These are phyloP conservation scores for Massarina eburnea DNA, from an alignment of 2,329 filamentous ascomycete genomes.

Conservation along the genomic window DNA sequence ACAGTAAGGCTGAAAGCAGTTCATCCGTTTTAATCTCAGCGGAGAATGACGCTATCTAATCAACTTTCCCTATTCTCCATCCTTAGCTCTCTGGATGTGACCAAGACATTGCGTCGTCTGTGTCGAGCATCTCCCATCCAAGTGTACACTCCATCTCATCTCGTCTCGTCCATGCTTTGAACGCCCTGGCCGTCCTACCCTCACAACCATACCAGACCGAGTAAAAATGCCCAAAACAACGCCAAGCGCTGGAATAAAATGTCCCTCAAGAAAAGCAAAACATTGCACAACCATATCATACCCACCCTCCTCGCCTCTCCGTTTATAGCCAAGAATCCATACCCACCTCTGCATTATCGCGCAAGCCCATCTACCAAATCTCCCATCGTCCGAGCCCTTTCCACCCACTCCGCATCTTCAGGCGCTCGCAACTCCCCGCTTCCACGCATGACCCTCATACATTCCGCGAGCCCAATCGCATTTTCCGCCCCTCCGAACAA, in stretches of 20 bases:
- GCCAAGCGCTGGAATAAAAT: slow-evolving; percentile 28
- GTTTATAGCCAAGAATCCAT: too few species aligned
- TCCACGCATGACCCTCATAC: slow-evolving; percentile 46
- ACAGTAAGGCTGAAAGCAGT: too few species aligned
- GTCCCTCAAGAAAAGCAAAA: slow-evolving; percentile 1
- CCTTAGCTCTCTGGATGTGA: too few species aligned
- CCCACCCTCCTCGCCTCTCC: not conserved
- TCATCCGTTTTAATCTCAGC: too few species aligned
- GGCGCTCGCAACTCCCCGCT: slow-evolving; percentile 42
- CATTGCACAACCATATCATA: not conserved
- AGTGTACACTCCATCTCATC: not conserved
- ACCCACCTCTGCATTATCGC: slow-evolving; percentile 21
- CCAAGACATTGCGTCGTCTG: too few species aligned
- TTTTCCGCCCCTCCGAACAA: slow-evolving; percentile 64
- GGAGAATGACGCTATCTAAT: too few species aligned
- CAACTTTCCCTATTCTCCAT: too few species aligned
- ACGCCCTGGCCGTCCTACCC: slow-evolving; percentile 4
- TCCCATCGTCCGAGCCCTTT: slow-evolving; percentile 28
- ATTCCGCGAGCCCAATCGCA: slow-evolving; percentile 47
- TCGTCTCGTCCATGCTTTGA: not conserved
- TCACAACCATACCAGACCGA: slow-evolving; percentile 7
- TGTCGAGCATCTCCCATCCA: too few species aligned
- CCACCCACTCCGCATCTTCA: slow-evolving; percentile 39
- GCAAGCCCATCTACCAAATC: slow-evolving; percentile 33
- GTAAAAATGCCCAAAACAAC: slow-evolving; percentile 29